These are phyloP conservation scores for Hygrophila difformis DNA, from an alignment of 257 asterid genomes.

Conservation along the genomic window DNA sequence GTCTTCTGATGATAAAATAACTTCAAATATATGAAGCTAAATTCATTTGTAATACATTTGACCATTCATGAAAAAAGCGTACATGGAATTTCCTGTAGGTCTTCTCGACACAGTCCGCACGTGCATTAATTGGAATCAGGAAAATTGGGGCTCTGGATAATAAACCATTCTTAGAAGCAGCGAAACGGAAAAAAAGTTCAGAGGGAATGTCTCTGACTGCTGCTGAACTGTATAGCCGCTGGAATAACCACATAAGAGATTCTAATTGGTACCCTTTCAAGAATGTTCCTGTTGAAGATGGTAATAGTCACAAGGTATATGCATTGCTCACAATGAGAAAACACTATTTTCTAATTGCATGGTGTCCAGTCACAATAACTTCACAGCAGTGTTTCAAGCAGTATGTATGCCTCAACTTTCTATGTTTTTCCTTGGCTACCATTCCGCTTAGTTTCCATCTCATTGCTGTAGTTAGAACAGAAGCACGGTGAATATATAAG, in stretches of 20 bases:
- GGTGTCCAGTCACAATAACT: too few species aligned
- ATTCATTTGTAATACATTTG: not conserved
- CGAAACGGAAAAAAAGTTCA: conserved; percentile 39
- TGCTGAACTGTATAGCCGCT: conserved; percentile 42
- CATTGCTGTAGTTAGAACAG: conserved; percentile 21
- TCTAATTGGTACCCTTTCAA: conserved; percentile 68
- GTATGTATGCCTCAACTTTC: too few species aligned
- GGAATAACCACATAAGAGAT: conserved; percentile 63
- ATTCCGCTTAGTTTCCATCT: not conserved
- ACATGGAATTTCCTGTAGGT: conserved; percentile 21
- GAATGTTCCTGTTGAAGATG: conserved; percentile 15
- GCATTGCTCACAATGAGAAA: not conserved
- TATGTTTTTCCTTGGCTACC: not conserved
- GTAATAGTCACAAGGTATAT: conserved; percentile 21
- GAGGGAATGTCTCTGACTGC: conserved; percentile 33
- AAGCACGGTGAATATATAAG: too few species aligned
- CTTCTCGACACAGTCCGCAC: conserved; percentile 21
- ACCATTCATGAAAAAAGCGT: conserved; percentile 7
- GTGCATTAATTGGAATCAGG: conserved; percentile 47
- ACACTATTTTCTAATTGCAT: too few species aligned
- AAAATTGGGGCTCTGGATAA: conserved; percentile 61
- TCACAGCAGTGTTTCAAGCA: too few species aligned
- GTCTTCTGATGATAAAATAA: too few species aligned
- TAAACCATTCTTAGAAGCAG: conserved; percentile 50
- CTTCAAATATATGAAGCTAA: not conserved